Conservation (phyloP, 2,329 filamentous ascomycete genomes). For the Tricladium varicosporioides region DNA sequence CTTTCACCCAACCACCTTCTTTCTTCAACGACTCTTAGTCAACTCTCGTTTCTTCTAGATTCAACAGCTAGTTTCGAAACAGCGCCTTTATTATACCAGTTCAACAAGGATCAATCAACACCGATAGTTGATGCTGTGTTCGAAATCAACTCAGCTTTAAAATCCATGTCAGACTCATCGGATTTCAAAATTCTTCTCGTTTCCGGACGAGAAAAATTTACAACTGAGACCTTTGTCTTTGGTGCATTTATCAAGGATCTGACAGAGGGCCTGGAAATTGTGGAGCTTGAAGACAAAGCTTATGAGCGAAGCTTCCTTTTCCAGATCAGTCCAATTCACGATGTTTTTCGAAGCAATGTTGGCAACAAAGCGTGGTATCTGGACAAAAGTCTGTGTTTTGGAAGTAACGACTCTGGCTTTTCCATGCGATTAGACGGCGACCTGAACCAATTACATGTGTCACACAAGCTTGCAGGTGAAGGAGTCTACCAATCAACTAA, state of each 20-base stretch:
- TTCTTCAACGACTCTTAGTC: background rate
- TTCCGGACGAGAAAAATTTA: background rate
- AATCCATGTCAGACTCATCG: background rate
- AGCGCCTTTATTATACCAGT: background rate
- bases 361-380: background rate
- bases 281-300: background rate
- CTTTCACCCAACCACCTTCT: background rate
- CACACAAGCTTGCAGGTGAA: background rate
- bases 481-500: background rate
- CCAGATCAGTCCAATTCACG: background rate
- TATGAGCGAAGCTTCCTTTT: background rate
- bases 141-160: background rate
- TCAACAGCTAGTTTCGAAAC: background rate
- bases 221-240: background rate
- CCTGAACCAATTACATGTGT: background rate
- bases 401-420: background rate
- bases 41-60: background rate
- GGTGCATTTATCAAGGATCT: background rate
- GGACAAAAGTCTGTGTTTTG: background rate
- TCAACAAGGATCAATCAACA: background rate
- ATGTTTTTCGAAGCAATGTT: background rate
- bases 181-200: background rate
- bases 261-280: background rate
- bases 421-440: background rate
- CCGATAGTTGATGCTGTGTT: background rate